A percentile compares a stretch with the other conserved stretches of the same genome.
These are phyloP conservation scores for Sporisorium exsertum DNA, from an alignment of 1,284 basidiomycete genomes.

Conservation along the genomic window DNA sequence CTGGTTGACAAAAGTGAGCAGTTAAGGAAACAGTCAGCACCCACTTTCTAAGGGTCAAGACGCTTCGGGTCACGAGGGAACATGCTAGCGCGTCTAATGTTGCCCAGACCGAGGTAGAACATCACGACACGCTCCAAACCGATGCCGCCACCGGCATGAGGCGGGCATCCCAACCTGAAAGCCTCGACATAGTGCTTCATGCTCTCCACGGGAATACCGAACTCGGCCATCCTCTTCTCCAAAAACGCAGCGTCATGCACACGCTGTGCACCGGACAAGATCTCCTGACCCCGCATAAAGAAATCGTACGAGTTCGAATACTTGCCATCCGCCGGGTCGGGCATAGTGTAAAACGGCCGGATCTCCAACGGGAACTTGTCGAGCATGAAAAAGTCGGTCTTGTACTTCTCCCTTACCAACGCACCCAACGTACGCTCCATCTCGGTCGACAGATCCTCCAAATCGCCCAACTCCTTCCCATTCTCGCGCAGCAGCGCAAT, in stretches of 20 bases:
- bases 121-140: conserved; percentile 92
- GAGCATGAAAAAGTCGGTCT: conserved; percentile 68
- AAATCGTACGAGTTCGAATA: conserved; percentile 99
- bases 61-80: conserved; percentile 79
- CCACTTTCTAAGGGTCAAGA: conserved; percentile 58
- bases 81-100: conserved; percentile 90
- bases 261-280: conserved; percentile 95
- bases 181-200: conserved; percentile 94
- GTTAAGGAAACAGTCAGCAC: not conserved
- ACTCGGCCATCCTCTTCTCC: conserved; percentile 81
- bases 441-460: conserved; percentile 68
- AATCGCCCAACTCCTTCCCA: conserved; percentile 63
- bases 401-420: conserved; percentile 67
- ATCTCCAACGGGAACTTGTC: conserved; percentile 68
- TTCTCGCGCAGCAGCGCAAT: conserved; percentile 64
- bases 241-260: conserved; percentile 90
- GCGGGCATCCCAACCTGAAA: conserved; percentile 92
- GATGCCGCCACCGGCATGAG: conserved; percentile 76
- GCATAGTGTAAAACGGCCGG: conserved; percentile 70
- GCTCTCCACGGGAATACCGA: conserved; percentile 81
- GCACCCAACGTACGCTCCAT: conserved; percentile 64
- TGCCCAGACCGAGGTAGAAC: conserved; percentile 79
- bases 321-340: conserved; percentile 60
- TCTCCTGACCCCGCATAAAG: conserved; percentile 99
- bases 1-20: not conserved